Evolutionary conservation across 495 filamentous ascomycete species (phyloP).

Genomic region (Cetradonia linearis): DNA sequence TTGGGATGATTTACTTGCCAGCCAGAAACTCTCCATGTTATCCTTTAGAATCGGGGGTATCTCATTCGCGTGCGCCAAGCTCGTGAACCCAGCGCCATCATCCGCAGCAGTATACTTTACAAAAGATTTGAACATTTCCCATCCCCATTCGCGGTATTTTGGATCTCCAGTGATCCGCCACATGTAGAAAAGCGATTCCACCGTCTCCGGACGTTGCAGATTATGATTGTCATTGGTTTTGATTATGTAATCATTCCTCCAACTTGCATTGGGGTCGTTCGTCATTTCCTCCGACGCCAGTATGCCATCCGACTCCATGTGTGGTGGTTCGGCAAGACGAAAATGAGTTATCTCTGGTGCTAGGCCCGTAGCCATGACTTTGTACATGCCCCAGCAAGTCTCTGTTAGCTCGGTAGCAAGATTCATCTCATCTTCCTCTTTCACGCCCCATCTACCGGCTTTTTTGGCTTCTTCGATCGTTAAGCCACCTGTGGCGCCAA

Average conservation of each 20-base stretch:
- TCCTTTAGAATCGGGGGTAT: constrained; percentile 56
- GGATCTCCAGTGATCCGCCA: constrained; percentile 92
- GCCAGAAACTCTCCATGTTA: constrained; percentile 95
- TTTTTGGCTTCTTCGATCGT: constrained; percentile 64
- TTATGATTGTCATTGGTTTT: constrained; percentile 74
- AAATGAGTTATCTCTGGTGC: constrained; percentile 92
- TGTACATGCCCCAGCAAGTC: constrained; percentile 97
- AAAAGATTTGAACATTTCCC: constrained; percentile 95
- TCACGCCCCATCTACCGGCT: constrained; percentile 56
- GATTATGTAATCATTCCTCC: constrained; percentile 68
- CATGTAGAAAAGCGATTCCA: constrained; percentile 95
- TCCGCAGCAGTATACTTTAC: constrained; percentile 68
- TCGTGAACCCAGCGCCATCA: constrained; percentile 62
- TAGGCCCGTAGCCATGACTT: constrained; percentile 73
- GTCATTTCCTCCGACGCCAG: constrained; percentile 36
- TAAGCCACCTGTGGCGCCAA: constrained; percentile 72
- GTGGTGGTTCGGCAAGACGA: constrained; percentile 54
- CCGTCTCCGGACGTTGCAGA: constrained; percentile 89
- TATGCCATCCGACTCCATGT: constrained; percentile 41
- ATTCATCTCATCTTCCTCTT: constrained; percentile 76
- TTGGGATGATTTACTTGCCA: constrained; percentile 41
- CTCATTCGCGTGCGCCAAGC: constrained; percentile 61
- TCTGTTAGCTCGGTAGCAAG: constrained; percentile 85
- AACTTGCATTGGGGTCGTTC: constrained; percentile 41
- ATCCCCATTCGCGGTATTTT: constrained; percentile 92